Evolutionary conservation across 371 early-diverging fungal species (phyloP), one percentile per base, ranked within the genome.

Genomic region (Haplosporangium sp.): DNA sequence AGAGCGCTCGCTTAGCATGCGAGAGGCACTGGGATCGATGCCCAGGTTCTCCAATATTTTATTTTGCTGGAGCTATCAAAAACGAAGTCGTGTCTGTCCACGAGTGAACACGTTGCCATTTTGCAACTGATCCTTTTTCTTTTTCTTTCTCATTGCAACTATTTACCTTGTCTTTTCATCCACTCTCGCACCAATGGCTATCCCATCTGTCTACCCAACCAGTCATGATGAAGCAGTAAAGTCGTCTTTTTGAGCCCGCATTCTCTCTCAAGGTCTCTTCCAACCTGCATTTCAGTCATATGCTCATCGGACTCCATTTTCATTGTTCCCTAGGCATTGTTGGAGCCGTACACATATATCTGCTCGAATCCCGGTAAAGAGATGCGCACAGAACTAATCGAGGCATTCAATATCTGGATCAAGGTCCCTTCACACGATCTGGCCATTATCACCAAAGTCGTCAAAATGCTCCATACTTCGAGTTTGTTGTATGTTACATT

Each of bases 381-480:
- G 55, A 89, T 99, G 62, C 91, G 99, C 38, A 84, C 93, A 13
- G 91, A 92, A 50, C 84, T 99, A 64, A 93, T 97, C 43, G 86
- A 88, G 10, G 97, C 98, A 1, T 97, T 99, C 80, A 90, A 96
- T 73, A 57, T 81, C 47, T 98, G 97, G 96, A 85, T 98, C 6
- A 73, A 91, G 6, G 93, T 97, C 0, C 93, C 95, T 12, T 64
- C 83, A 11, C 84, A 83, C 6, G 82, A 91, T 41, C 82, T 97
- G 38, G 73, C 79, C 1, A 74, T 87, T 29, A 96, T 99, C 38
- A 86, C 89, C 45, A 88, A 91, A 53, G 90, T 95, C 12, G 90
- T 98, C 18, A 95, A 93, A 61, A 97, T 96, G 96, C 91, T 99
- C 29, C 99, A 99, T 70, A 95, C 90, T 43, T 93, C 97, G 21